Base-by-base conservation (phyloP, 495 filamentous ascomycete species). In the Podospora pseudocomata region DNA sequence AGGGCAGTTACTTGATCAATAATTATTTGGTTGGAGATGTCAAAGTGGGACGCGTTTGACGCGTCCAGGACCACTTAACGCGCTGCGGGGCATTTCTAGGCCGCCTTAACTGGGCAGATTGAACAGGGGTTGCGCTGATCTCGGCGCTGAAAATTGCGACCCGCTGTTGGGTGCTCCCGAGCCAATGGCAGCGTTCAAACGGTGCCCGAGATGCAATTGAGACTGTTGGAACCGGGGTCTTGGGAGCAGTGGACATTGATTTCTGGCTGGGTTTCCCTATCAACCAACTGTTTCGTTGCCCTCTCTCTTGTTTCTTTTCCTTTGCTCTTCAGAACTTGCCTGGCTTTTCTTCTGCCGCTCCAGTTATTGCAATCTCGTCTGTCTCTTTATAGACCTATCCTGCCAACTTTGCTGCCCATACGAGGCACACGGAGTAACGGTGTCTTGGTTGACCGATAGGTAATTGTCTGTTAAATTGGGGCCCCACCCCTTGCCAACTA, bases 21-120 rank as follows among this genome's bases (percentile, higher is more conserved):
- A 56, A 63, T 60, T 54, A 56, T 65, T 60, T 54, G 60, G 49
- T 66, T 19, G 23, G 7, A 19, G 18, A 49, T 49, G 54, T 63
- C 64, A 59, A 64, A 64, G 20, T 58, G 53, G 4, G 23, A 58
- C 55, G 30, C 32, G 19, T 20, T 34, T 1, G 65, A 67, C 71
- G 68, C 71, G 68, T 23, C 13, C 15, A 60, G 55, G 68, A 61
- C 56, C 73, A 74, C 71, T 75, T 72, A 63, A 77, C 72, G 70
- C 72, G 72, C 61, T 44, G 61, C 68, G 66, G 71, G 63, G 65
- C 63, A 65, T 66, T 66, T 70, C 9, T 49, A 49, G 39, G 9
- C 39, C 39, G 39, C 39, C 39, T 49, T 49, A 49, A 11, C 39
- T 49, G 39, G 39, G 15, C 13, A 49, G 39, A 49, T 49, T 49